Base-by-base conservation (phyloP, 192 early-diverging fungal genomes). In the Coemansia sp. region DNA sequence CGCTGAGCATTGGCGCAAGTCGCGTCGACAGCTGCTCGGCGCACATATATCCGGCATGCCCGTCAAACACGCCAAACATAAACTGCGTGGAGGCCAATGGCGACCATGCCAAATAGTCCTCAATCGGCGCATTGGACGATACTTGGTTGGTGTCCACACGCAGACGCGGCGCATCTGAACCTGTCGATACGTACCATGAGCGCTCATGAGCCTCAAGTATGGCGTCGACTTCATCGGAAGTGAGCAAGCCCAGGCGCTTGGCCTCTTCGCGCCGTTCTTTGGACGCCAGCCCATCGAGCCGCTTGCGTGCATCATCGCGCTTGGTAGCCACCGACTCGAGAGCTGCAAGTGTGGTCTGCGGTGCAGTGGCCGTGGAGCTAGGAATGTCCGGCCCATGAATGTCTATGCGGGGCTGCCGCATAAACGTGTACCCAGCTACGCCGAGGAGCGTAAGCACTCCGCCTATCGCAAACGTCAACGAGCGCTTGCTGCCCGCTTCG, bases 141-240 rank as follows among this genome's bases (percentile, higher is more conserved):
- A 84, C 71, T 65, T 78, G 79, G 62, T 70, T 81, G 2, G 70
- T 76, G 59, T 84, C 66, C 14, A 77, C 69, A 5, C 62, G 75
- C 48, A 76, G 25, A 0, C 55, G 32, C 39, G 45, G n/a, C 2
- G 47, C 47, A 14, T 15, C 15, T 0, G 22, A 23, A 25, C 53
- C 45, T 12, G 11, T 12, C 15, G 45, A 60, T 24, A 65, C 15
- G 32, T n/a, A 49, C 72, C 73, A 80, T 49, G 73, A 58, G 27
- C 47, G 63, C 23, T 80, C 77, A 9, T 80, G 67, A 2, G 61
- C 69, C 11, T 58, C 58, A 58, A 80, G 65, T 32, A 80, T 47
- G 4, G 72, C 77, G 17, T 70, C 52, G 2, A 80, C 77, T 41
- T 80, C 77, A 6, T 72, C 67, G 4, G 58, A 63, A 8, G 76